Evolutionary conservation across 1,139 yeast genomes (phyloP), one percentile per base, ranked within the genome.

Genomic region (Geotrichum histeridarum): DNA sequence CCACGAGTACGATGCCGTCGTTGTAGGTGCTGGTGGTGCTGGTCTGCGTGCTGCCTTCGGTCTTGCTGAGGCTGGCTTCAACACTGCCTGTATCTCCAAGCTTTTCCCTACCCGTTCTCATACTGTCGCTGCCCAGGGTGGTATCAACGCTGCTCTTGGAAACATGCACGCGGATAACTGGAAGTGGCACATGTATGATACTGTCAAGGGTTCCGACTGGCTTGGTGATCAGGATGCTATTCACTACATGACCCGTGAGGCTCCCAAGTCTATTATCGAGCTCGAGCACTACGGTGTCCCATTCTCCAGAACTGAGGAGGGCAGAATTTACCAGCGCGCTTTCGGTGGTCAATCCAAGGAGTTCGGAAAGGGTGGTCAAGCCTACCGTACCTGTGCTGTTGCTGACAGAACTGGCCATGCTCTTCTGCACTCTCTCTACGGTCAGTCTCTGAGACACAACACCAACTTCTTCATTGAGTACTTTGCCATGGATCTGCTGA

Each of bases 181-280:
- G 99, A 94, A 88, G 73, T 93, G 99, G 98, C 99, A 93, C 75
- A 91, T 93, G 96, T 91, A 91, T 75, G 99, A 93, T 70, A 93
- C 99, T 68, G 99, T 93, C 67, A 93, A 93, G 77, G 99, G 99
- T 61, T 90, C 97, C n/a, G 99, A 93, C 77, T 93, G 99, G 99
- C 82, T 93, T 61, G 99, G 99, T 67, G 99, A 93, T 76, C 99
- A 93, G 77, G 99, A 93, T 70, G 96, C 99, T 55, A 93, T 93
- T 71, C 98, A 93, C 75, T 93, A 93, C 77, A 93, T 93, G 99
- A 91, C 99, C 60, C 84, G 91, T 72, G 98, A 93, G 75, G 99
- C 99, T 27, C 97, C 99, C 48, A 83, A 84, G 64, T 86, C 97
- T 51, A 93, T 93, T 68, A 90, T 91, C 66, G 99, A 93, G 77